Percentiles rank a stretch among this genome's conserved stretches.
These are phyloP conservation scores for Mikania micrantha DNA, from an alignment of 129 eudicot genomes.

Conservation along the genomic window DNA sequence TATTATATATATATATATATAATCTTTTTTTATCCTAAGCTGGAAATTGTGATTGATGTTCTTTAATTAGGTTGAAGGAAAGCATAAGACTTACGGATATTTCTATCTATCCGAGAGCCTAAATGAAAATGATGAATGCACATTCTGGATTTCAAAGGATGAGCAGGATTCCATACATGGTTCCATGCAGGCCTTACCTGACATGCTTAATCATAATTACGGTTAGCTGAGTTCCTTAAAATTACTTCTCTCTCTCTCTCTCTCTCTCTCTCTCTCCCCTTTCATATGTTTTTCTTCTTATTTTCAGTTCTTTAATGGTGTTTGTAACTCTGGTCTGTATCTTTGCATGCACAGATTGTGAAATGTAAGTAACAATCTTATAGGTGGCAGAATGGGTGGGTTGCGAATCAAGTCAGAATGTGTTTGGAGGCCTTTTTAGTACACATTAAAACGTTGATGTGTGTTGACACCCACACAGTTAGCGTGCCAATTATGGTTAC, in stretches of 20 bases:
- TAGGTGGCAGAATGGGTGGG: background rate
- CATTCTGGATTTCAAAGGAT: slow-evolving; percentile 55
- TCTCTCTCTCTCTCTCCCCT: background rate
- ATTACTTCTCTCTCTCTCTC: background rate
- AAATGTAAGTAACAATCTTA: background rate
- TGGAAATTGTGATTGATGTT: slow-evolving; percentile 2
- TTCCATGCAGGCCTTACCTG: slow-evolving; percentile 57
- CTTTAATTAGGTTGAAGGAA: slow-evolving; percentile 67
- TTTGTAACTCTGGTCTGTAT: background rate
- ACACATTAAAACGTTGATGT: background rate
- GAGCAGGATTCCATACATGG: slow-evolving; percentile 38
- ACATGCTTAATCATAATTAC: slow-evolving; percentile 27
- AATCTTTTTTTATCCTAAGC: background rate
- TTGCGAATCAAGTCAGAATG: background rate
- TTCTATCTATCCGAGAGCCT: slow-evolving; percentile 86
- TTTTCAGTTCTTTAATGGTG: background rate
- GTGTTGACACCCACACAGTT: background rate
- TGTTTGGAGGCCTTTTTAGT: background rate
- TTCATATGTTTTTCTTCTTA: background rate
- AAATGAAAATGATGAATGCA: slow-evolving; percentile 66
- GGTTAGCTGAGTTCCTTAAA: slow-evolving; percentile 43
- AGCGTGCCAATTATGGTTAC: background rate
- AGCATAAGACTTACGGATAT: slow-evolving; percentile 45
- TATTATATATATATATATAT: too few species aligned
- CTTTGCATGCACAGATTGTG: slow-evolving; percentile 1